Evolutionary conservation across 257 asterid genomes (phyloP), one percentile per base, ranked within the genome.

Genomic region (Lycium barbarum): DNA sequence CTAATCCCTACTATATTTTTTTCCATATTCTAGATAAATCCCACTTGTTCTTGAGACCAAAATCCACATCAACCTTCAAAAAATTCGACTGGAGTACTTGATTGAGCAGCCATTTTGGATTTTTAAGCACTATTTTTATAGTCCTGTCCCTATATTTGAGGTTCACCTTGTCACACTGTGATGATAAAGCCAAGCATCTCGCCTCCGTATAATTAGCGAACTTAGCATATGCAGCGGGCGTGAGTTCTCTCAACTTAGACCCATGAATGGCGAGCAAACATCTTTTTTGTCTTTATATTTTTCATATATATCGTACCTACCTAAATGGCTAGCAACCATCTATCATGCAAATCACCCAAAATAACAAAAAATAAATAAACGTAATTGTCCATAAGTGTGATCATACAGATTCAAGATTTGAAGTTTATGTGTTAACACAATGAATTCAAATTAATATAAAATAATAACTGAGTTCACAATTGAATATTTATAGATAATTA

Each of bases 21-120:
- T 80, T 49, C 40, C 73, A 22, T 59, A 67, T 1, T 66, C 2
- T 6, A 68, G 20, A 83, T 57, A 22, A 76, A 11, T 58, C 63
- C 57, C 40, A 53, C 51, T 84, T 80, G 68, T 49, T 80, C 61
- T 82, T 13, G 1, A 33, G n/a, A 66, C 40, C 43, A 66, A 67
- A 67, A 61, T 4, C 67, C 14, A 6, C 73, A 40, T 67, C 81
- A 59, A 81, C 9, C 22, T 55, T 68, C 10, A 38, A 15, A 10
- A 26, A 6, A 10, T 20, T 20, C 65, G 4, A 55, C n/a, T 55
- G 33, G 33, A 26, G 33, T 26, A 57, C n/a, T 58, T 80, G 40
- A 72, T 71, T 85, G 59, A 81, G 83, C 83, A 71, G 83, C 58
- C 49, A 76, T 33, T 73, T 81, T 72, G 18, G 83, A 74, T 61